Percentiles rank a stretch among this genome's conserved stretches.
phyloP scores from a whole-genome alignment of 2,329 filamentous ascomycete species.

The Nothophoma quercina region DNA sequence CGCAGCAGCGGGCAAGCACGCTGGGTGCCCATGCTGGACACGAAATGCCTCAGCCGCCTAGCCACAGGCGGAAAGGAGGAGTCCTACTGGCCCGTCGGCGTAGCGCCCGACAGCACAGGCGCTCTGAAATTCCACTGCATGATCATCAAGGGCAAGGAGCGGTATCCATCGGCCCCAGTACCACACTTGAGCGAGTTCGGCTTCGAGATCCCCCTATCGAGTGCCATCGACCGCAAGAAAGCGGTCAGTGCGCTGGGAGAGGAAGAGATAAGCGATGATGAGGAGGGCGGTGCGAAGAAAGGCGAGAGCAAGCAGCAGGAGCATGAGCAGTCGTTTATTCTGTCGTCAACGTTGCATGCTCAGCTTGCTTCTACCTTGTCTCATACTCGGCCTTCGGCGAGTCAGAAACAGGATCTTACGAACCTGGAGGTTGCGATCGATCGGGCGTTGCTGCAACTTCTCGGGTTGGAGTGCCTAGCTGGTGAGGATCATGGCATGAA shows the following conservation, averaged over 20 bases:
- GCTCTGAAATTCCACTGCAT: conserved; percentile 96
- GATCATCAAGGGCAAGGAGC: conserved; percentile 94
- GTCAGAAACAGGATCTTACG: conserved; percentile 72
- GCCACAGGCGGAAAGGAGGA: conserved; percentile 87
- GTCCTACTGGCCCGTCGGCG: conserved; percentile 93
- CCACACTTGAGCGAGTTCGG: conserved; percentile 90
- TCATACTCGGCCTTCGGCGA: conserved; percentile 68
- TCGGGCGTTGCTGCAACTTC: conserved; percentile 85
- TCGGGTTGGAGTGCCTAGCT: conserved; percentile 88
- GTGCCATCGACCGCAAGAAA: conserved; percentile 51
- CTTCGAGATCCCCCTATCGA: conserved; percentile 82
- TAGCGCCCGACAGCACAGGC: conserved; percentile 85
- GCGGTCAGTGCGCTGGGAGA: conserved; percentile 34
- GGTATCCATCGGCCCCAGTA: conserved; percentile 86
- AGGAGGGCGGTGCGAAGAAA: conserved; percentile 13
- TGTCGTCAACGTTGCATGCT: conserved; percentile 73
- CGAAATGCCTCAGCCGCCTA: conserved; percentile 80
- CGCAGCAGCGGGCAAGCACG: conserved; percentile 81
- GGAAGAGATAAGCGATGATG: conserved; percentile 47
- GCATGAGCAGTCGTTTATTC: conserved; percentile 83
- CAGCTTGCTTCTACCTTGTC: conserved; percentile 79
- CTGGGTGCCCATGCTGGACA: conserved; percentile 94
- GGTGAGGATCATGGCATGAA: conserved; percentile 95
- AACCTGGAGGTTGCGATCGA: conserved; percentile 84
- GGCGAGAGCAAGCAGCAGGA: conserved; percentile 61